Conservation (phyloP, 2,329 filamentous ascomycete species). For the Colletotrichum falcatum region DNA sequence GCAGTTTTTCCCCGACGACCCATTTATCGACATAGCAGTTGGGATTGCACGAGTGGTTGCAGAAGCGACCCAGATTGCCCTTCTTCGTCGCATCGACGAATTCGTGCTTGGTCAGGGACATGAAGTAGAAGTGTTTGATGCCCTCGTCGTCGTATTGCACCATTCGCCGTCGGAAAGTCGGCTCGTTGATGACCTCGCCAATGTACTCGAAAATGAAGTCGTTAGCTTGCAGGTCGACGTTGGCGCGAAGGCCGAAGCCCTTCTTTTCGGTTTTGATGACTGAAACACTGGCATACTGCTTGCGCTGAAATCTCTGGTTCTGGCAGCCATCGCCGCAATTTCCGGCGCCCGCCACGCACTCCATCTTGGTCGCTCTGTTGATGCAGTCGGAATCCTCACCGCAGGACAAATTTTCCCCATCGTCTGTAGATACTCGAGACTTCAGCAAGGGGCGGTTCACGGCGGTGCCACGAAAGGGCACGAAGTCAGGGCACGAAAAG, state of each 20-base stretch:
- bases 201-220: conserved; percentile 99
- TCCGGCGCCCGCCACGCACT: conserved; percentile 83
- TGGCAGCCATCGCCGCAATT: conserved; percentile 90
- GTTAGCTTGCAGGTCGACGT: conserved; percentile 80
- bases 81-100: conserved; percentile 98
- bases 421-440: conserved; percentile 54
- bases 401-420: conserved; percentile 83
- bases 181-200: conserved; percentile 96
- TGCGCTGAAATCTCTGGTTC: conserved; percentile 94
- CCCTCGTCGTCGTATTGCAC: conserved; percentile 93
- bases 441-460: conserved; percentile 40
- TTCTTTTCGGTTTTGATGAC: conserved; percentile 99
- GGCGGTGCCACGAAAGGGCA: conserved; percentile 37
- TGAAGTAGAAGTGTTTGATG: conserved; percentile 99
- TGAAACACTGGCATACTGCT: conserved; percentile 88
- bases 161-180: conserved; percentile 89
- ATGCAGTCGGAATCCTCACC: conserved; percentile 98
- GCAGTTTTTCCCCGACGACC: conserved; percentile 96
- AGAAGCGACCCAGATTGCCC: conserved; percentile 95
- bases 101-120: conserved; percentile 96
- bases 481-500: conserved; percentile 31
- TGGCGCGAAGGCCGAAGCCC: conserved; percentile 89
- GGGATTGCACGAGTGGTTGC: conserved; percentile 98
- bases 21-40: conserved; percentile 99
- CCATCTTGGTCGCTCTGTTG: conserved; percentile 98